Evolutionary conservation across 192 early-diverging fungal genomes (phyloP).

Genomic region (Mycoemilia scoparia): DNA sequence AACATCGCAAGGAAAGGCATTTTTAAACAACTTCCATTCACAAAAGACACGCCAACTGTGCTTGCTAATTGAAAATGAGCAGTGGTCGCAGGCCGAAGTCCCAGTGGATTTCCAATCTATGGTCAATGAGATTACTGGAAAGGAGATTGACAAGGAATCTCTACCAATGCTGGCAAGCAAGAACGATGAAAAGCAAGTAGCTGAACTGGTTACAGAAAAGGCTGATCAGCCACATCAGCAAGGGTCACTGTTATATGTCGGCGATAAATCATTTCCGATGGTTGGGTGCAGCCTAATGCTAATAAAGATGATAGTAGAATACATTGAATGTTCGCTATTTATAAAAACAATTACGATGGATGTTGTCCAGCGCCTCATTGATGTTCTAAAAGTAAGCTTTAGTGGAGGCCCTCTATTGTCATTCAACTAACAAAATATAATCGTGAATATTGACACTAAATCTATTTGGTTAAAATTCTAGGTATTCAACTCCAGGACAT

Average conservation of each 20-base stretch:
- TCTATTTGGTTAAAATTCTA: too few species aligned
- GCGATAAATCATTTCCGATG: slow-evolving; percentile 60
- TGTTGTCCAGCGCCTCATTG: slow-evolving; percentile 71
- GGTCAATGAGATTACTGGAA: slow-evolving; percentile 45
- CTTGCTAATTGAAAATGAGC: slow-evolving; percentile 84
- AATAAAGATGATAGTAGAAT: slow-evolving; percentile 82
- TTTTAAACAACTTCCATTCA: slow-evolving; percentile 83
- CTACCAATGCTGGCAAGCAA: neutral
- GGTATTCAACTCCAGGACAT: slow-evolving; percentile 86
- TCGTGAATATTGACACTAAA: too few species aligned
- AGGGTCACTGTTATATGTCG: slow-evolving; percentile 45
- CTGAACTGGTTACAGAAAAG: neutral
- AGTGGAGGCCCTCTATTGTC: too few species aligned
- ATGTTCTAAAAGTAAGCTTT: too few species aligned
- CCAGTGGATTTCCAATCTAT: slow-evolving; percentile 84
- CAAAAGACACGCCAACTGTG: slow-evolving; percentile 76
- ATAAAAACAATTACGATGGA: slow-evolving; percentile 65
- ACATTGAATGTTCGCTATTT: slow-evolving; percentile 65
- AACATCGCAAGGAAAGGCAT: slow-evolving; percentile 81
- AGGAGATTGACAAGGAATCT: neutral
- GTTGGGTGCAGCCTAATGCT: slow-evolving; percentile 79
- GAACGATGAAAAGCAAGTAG: slow-evolving; percentile 5
- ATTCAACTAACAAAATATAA: too few species aligned
- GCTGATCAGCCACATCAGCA: neutral
- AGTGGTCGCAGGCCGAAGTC: slow-evolving; percentile 88